Evolutionary conservation across 495 filamentous ascomycete genomes (phyloP), one percentile per base, ranked within the genome.

Genomic region (Penicilliopsis zonata): DNA sequence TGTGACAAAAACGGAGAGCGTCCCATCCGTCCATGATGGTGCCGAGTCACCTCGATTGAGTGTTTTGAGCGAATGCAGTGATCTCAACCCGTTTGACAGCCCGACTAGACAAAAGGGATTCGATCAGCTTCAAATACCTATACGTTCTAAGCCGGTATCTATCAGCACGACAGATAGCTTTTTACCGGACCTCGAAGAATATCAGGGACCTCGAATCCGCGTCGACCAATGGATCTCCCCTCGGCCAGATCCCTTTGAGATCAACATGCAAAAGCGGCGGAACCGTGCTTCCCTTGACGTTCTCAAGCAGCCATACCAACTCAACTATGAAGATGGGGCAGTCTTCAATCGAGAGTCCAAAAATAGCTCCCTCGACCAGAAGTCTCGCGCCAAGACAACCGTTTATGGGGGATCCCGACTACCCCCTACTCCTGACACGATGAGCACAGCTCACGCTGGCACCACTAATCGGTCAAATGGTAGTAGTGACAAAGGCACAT

Each of bases 21-120:
- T 50, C 17, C 40, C 57, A 23, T 61, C 59, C 3, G 55, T 50
- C 41, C 48, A 25, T 13, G 53, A 47, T 19, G 52, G 34, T 2
- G 22, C 34, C 3, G 51, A 42, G 29, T 83, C 79, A 30, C 80
- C 80, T 5, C 68, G 78, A 29, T 56, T 86, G 13, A 87, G 82
- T 40, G 66, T 82, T 12, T 64, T 88, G 17, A 86, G 82, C 45
- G 80, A 88, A 51, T 83, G 79, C 43, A 84, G 80, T 18, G 82
- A 86, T 40, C 42, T 81, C 8, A 78, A 75, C 45, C 62, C 82
- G 4, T 76, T 78, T 35, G 80, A 52, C 18, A 48, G 42, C 5
- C 26, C 35, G 0, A 35, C 40, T 8, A 36, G 28, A 22, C 40
- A 31, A 23, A 27, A 49, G 22, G 45, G 43, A 5, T 47, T 44